A percentile compares a stretch with the other conserved stretches of the same genome.
phyloP scores from a whole-genome alignment of 2,329 filamentous ascomycete species.

The Sphaerulina musiva region DNA sequence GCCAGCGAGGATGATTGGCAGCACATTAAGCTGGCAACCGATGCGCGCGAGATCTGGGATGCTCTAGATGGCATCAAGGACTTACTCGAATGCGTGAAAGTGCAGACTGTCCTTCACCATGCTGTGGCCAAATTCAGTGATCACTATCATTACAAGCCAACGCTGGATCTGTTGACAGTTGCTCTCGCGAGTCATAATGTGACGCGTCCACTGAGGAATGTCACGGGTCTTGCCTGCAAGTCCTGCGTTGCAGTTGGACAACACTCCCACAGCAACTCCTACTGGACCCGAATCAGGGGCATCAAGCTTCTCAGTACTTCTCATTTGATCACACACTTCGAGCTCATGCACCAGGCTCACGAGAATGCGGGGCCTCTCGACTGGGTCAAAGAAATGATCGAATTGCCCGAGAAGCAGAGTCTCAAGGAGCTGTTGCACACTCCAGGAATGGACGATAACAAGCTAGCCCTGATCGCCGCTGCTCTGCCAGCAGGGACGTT shows the following conservation, averaged over 20 bases:
- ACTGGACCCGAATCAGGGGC: conserved; percentile 34
- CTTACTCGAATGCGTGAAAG: conserved; percentile 55
- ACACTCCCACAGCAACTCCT: conserved; percentile 30
- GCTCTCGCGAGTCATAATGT: conserved; percentile 38
- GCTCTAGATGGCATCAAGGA: conserved; percentile 54
- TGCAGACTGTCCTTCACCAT: conserved; percentile 59
- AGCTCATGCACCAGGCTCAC: conserved; percentile 48
- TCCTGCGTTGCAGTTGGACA: conserved; percentile 22
- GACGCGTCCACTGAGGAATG: conserved; percentile 40
- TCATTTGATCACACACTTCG: conserved; percentile 55
- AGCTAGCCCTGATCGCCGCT: conserved; percentile 33
- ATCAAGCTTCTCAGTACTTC: conserved; percentile 41
- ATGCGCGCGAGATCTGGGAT: conserved; percentile 59
- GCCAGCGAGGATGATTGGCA: conserved; percentile 16
- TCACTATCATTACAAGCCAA: conserved; percentile 52
- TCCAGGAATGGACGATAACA: conserved; percentile 52
- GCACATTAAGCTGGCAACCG: conserved; percentile 40
- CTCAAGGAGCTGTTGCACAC: conserved; percentile 46
- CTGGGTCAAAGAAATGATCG: conserved; percentile 58
- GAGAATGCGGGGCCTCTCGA: conserved; percentile 37
- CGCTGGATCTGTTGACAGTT: conserved; percentile 50
- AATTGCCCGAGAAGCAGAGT: conserved; percentile 48
- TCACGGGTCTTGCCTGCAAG: conserved; percentile 40
- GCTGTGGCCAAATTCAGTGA: conserved; percentile 52
- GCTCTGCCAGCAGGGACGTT: conserved; percentile 36